A percentile compares a stretch with the other conserved stretches of the same genome.
phyloP scores from a whole-genome alignment of 176 grass and related monocot genomes.

The Avena atlantica region DNA sequence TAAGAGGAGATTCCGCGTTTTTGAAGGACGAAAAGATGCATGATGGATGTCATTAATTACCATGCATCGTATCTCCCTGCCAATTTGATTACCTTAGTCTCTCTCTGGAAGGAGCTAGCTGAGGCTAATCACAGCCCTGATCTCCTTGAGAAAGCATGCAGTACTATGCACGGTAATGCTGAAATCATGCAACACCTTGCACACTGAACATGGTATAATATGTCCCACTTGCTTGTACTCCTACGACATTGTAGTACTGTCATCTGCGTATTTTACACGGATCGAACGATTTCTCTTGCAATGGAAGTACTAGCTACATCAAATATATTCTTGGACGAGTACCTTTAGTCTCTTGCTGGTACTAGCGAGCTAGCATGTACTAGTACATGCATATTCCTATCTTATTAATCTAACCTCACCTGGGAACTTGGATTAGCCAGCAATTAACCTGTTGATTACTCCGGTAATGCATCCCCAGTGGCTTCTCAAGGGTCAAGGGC shows the following conservation, averaged over 20 bases:
- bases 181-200: constrained; percentile 26
- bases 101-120: neutral
- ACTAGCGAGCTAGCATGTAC: neutral
- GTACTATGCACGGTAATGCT: neutral
- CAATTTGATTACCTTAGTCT: too few species aligned
- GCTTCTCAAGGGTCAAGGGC: constrained; percentile 49
- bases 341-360: neutral
- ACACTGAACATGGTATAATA: neutral
- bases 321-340: constrained; percentile 26
- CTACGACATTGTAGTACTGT: neutral
- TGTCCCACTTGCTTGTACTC: neutral
- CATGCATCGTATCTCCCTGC: too few species aligned
- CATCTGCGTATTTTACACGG: neutral
- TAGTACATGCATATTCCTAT: neutral
- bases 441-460: constrained; percentile 24
- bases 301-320: neutral
- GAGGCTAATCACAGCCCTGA: neutral
- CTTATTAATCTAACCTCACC: constrained; percentile 37
- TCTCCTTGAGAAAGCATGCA: neutral
- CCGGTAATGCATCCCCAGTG: constrained; percentile 35
- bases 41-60: too few species aligned
- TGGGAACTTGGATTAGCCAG: constrained; percentile 51
- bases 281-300: neutral
- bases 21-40: too few species aligned
- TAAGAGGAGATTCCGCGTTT: too few species aligned